phyloP scores from a whole-genome alignment of 331 rosid species.

The Erythrophleum ivorense region DNA sequence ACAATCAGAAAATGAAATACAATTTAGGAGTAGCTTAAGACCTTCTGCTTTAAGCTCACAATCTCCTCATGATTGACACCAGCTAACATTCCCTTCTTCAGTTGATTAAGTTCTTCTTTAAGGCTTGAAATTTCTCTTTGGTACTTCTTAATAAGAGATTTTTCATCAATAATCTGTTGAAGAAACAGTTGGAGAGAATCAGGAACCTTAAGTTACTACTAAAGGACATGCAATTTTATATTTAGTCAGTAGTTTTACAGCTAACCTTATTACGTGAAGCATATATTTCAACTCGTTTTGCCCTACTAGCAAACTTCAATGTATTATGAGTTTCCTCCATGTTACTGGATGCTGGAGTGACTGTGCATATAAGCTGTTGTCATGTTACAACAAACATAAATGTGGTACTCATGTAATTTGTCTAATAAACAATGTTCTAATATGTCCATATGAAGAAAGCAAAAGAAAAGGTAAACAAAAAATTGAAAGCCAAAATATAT shows the following conservation, averaged over 20 bases:
- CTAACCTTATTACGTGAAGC: slow-evolving; percentile 96
- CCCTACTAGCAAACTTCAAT: slow-evolving; percentile 97
- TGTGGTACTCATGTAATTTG: slow-evolving; percentile 26
- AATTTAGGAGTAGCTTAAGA: slow-evolving; percentile 33
- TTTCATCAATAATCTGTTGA: slow-evolving; percentile 91
- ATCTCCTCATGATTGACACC: slow-evolving; percentile 92
- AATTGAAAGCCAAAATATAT: slow-evolving; percentile 2
- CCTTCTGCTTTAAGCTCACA: slow-evolving; percentile 83
- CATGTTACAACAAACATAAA: slow-evolving; percentile 20
- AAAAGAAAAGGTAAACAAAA: background rate
- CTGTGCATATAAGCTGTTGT: slow-evolving; percentile 92
- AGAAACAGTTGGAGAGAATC: slow-evolving; percentile 44
- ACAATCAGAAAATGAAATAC: slow-evolving; percentile 36
- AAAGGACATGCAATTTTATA: slow-evolving; percentile 13
- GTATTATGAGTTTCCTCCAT: slow-evolving; percentile 99
- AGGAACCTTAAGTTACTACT: slow-evolving; percentile 20
- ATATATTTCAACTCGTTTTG: slow-evolving; percentile 93
- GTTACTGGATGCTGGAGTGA: slow-evolving; percentile 99
- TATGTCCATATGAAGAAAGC: slow-evolving; percentile 21
- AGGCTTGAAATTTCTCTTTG: slow-evolving; percentile 94
- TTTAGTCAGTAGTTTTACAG: slow-evolving; percentile 21
- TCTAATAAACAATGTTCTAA: slow-evolving; percentile 11
- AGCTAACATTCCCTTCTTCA: slow-evolving; percentile 75
- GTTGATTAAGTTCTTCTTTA: slow-evolving; percentile 92
- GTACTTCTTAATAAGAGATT: slow-evolving; percentile 94